Evolutionary conservation across 176 grass and related monocot genomes (phyloP).

Genomic region (Cenchrus americanus): DNA sequence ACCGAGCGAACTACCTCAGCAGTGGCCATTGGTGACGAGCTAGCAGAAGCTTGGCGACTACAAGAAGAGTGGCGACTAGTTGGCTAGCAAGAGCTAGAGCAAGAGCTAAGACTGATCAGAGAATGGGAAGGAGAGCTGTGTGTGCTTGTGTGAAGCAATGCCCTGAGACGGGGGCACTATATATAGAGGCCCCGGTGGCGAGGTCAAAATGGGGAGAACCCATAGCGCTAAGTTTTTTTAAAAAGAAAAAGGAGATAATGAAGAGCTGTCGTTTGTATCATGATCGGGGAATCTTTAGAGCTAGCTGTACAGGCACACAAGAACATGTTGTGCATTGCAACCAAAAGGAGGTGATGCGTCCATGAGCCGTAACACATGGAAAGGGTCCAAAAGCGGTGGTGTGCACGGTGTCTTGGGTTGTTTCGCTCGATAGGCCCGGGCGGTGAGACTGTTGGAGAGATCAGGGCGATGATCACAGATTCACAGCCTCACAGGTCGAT

Average conservation of each 20-base stretch:
- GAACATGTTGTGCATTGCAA: conserved; percentile 27
- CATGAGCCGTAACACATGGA: conserved; percentile 40
- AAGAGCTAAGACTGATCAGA: conserved; percentile 7
- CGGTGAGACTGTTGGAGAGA: not conserved
- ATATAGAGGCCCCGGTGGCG: conserved; percentile 42
- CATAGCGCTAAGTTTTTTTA: not conserved
- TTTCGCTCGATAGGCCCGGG: not conserved
- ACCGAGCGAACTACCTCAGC: conserved; percentile 53
- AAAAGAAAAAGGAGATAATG: not conserved
- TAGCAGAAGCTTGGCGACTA: not conserved
- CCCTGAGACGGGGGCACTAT: conserved; percentile 38
- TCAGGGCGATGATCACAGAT: not conserved
- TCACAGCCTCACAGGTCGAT: not conserved
- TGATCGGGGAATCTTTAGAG: conserved; percentile 50
- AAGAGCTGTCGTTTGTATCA: conserved; percentile 19
- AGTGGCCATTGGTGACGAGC: conserved; percentile 62
- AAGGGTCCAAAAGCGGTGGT: conserved; percentile 39
- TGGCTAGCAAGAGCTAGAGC: not conserved
- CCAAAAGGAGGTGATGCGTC: conserved; percentile 10
- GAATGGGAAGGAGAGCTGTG: conserved; percentile 5
- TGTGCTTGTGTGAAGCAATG: conserved; percentile 40
- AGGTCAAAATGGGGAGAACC: conserved; percentile 44
- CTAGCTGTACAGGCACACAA: conserved; percentile 33
- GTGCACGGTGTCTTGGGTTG: conserved; percentile 24
- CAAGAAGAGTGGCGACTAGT: not conserved